Base-by-base conservation (phyloP, 2,329 filamentous ascomycete genomes). In the Phaeosphaeria sp. region DNA sequence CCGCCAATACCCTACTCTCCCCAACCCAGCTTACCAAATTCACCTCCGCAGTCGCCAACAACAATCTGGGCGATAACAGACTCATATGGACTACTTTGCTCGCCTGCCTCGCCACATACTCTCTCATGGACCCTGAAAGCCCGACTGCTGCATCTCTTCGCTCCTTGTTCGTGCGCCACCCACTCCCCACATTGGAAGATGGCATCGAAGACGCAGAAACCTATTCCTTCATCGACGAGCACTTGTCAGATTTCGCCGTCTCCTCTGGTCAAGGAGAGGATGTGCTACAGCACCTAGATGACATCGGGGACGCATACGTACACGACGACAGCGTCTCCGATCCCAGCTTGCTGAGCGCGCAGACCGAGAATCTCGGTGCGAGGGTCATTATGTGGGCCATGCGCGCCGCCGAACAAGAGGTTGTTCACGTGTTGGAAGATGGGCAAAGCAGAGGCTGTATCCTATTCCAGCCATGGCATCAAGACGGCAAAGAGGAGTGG, bases 351-450 rank as follows among this genome's bases (percentile, higher is more conserved):
- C 42, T 69, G 10, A 41, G 51, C 1, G 64, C 55, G 5, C 51
- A 51, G 23, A 62, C 58, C 3, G 63, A 67, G 51, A 60, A 66
- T 15, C 27, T 69, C 10, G 60, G 66, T 1, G 66, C 59, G 0
- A 63, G 64, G 46, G 36, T 69, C 11, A 22, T 68, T 2, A 68
- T 68, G 58, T 73, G 71, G 71, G 69, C 58, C 0, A 67, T 69
- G 61, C 50, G 54, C n/a, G 65, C 71, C 23, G 68, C 52, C 13
- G 60, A 65, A 9, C 56, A 33, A 11, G 66, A 66, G 47, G 52
- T 62, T 6, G 23, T 68, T 20, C 44, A 56, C 9, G 54, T 64
- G 3, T 23, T 54, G 15, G 62, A 60, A 11, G 41, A 54, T 17
- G 50, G 43, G 0, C 20, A 21, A 2, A 22, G 50, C 27, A 56